These are phyloP conservation scores for Kuraishia piskuri DNA, from an alignment of 805 yeast genomes.

Conservation along the genomic window DNA sequence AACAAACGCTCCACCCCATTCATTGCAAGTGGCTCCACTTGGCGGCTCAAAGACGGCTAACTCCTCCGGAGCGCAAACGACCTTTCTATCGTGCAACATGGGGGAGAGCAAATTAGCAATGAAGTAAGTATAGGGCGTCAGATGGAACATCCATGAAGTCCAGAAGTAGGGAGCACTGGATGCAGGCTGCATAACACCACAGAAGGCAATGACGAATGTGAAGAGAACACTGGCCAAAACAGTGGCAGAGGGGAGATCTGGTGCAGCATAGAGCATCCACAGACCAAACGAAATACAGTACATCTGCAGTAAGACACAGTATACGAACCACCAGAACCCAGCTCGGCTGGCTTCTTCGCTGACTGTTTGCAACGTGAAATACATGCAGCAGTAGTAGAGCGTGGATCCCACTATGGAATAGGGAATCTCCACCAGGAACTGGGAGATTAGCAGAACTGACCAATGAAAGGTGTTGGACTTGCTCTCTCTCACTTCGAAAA, in stretches of 20 bases:
- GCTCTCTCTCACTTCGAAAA: conserved; percentile 64
- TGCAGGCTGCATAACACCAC: conserved; percentile 60
- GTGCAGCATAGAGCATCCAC: conserved; percentile 48
- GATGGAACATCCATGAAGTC: conserved; percentile 70
- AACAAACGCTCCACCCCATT: conserved; percentile 39
- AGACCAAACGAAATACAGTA: conserved; percentile 43
- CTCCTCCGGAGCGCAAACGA: conserved; percentile 41
- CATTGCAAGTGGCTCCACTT: conserved; percentile 53
- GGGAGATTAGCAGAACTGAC: conserved; percentile 46
- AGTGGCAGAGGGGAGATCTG: conserved; percentile 60
- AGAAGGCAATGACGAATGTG: conserved; percentile 52
- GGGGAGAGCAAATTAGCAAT: conserved; percentile 40
- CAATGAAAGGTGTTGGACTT: conserved; percentile 71
- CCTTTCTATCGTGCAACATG: conserved; percentile 40
- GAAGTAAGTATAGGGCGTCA: conserved; percentile 66
- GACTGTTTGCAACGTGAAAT: conserved; percentile 13
- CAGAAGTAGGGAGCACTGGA: conserved; percentile 68
- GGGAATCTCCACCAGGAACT: conserved; percentile 46
- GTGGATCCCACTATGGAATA: conserved; percentile 41
- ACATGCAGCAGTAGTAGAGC: conserved; percentile 12
- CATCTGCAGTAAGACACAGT: conserved; percentile 31
- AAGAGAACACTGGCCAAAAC: conserved; percentile 48
- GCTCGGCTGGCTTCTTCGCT: conserved; percentile 29
- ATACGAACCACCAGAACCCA: conserved; percentile 35
- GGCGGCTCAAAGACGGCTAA: conserved; percentile 45